Conservation (phyloP, 2,329 filamentous ascomycete genomes). For the Penicillium brasilianum region DNA sequence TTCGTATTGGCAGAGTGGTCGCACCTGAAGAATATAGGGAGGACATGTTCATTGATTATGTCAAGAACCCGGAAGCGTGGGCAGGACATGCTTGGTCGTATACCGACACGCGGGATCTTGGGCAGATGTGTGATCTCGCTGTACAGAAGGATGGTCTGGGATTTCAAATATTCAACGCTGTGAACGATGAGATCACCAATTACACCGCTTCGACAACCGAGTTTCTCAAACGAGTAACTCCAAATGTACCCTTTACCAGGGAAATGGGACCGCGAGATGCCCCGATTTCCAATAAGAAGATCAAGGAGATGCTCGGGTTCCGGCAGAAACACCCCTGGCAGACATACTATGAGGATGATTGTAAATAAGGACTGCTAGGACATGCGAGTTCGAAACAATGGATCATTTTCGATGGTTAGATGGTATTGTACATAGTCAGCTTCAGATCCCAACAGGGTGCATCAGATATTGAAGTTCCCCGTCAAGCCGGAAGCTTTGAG, state of each 20-base stretch:
- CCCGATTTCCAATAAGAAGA: conserved; percentile 66
- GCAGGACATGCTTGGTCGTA: conserved; percentile 68
- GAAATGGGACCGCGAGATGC: conserved; percentile 65
- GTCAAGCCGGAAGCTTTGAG: conserved; percentile 34
- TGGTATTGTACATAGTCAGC: not conserved
- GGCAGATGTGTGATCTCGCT: conserved; percentile 63
- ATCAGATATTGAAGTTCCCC: conserved; percentile 29
- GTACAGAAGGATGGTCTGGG: conserved; percentile 61
- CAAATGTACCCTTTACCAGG: conserved; percentile 57
- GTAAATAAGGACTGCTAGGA: not conserved
- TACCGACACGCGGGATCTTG: conserved; percentile 66
- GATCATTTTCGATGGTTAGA: not conserved
- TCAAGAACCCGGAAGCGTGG: conserved; percentile 56
- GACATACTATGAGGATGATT: conserved; percentile 20
- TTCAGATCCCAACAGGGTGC: conserved; percentile 27
- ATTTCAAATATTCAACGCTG: conserved; percentile 69
- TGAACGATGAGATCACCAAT: conserved; percentile 65
- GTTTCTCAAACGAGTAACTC: conserved; percentile 58
- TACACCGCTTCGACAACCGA: conserved; percentile 56
- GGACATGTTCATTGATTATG: conserved; percentile 56
- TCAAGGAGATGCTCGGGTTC: conserved; percentile 63
- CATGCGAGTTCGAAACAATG: too few relatives aligned
- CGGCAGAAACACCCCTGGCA: conserved; percentile 57
- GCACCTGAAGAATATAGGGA: conserved; percentile 64
- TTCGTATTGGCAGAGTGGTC: conserved; percentile 66